Conservation (phyloP, 2,329 filamentous ascomycete species). For the Ceratocystis huliohia region DNA sequence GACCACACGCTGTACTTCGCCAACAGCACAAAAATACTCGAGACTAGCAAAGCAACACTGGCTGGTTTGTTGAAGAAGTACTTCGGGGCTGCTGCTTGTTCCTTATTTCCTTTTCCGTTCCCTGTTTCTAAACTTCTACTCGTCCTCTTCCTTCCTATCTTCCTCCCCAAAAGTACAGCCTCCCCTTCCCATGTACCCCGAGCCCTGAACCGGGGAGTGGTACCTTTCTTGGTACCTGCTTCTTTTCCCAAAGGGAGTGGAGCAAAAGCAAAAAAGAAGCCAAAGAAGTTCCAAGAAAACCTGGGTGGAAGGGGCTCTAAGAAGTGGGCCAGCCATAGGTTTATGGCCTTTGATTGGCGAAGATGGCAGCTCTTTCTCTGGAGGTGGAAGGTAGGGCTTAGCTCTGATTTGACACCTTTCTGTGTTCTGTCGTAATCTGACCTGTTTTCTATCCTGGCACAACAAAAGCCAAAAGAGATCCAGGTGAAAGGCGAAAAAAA, state of each 20-base stretch:
- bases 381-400: neutral
- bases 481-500: neutral
- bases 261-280: conserved; percentile 2
- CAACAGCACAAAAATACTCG: no score
- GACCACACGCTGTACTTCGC: no score
- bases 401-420: conserved; percentile 8
- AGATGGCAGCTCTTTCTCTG: neutral
- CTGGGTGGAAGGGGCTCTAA: conserved; percentile 1
- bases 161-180: neutral
- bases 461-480: no score
- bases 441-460: neutral
- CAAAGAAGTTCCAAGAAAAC: neutral
- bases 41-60: no score
- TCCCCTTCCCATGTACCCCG: conserved; percentile 6
- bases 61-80: no score
- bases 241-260: conserved; percentile 7
- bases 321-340: neutral
- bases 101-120: neutral
- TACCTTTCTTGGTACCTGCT: conserved; percentile 16
- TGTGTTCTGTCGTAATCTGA: neutral
- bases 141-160: neutral
- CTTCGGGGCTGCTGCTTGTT: neutral
- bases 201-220: conserved; percentile 1
- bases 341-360: neutral
- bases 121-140: conserved; percentile 1